Percentiles rank a stretch among this genome's conserved stretches.
These are phyloP conservation scores for Pleodorina starrii DNA, from an alignment of 139 green algal species.

Conservation along the genomic window DNA sequence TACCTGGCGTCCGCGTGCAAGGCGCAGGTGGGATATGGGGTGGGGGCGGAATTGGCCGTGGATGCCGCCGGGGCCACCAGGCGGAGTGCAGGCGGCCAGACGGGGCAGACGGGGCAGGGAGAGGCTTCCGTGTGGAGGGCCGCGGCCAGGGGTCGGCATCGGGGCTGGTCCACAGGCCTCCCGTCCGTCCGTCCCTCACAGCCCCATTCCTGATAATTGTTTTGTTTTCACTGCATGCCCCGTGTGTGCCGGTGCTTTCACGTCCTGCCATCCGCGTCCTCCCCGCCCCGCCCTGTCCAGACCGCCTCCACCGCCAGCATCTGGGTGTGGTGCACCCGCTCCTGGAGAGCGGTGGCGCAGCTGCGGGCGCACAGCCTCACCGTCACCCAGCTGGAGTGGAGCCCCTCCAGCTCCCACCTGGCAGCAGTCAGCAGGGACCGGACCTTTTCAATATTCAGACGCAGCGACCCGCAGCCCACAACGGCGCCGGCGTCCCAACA, in stretches of 20 bases:
- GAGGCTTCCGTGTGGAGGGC: too few relatives aligned
- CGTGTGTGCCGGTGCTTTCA: too few relatives aligned
- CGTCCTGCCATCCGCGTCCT: too few relatives aligned
- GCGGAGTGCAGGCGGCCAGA: too few relatives aligned
- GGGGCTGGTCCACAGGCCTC: too few relatives aligned
- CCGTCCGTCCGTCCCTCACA: too few relatives aligned
- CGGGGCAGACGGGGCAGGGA: too few relatives aligned
- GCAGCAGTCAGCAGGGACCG: conserved; percentile 52
- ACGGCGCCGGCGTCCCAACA: not conserved
- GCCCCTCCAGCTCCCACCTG: conserved; percentile 38
- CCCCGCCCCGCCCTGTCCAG: conserved; percentile 47
- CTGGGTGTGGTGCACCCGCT: conserved; percentile 82
- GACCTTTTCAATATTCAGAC: conserved; percentile 50
- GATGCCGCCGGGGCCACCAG: too few relatives aligned
- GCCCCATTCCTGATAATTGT: too few relatives aligned
- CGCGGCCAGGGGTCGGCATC: too few relatives aligned
- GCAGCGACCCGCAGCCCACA: not conserved
- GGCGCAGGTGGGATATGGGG: conserved; percentile 61
- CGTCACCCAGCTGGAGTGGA: conserved; percentile 93
- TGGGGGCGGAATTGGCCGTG: too few relatives aligned
- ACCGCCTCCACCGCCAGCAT: conserved; percentile 72
- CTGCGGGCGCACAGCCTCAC: conserved; percentile 89
- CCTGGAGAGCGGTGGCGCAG: conserved; percentile 60
- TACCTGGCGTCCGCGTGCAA: conserved; percentile 85
- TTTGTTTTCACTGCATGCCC: too few relatives aligned